phyloP scores from a whole-genome alignment of 257 asterid species.

The Fraxinus quadrangulata region DNA sequence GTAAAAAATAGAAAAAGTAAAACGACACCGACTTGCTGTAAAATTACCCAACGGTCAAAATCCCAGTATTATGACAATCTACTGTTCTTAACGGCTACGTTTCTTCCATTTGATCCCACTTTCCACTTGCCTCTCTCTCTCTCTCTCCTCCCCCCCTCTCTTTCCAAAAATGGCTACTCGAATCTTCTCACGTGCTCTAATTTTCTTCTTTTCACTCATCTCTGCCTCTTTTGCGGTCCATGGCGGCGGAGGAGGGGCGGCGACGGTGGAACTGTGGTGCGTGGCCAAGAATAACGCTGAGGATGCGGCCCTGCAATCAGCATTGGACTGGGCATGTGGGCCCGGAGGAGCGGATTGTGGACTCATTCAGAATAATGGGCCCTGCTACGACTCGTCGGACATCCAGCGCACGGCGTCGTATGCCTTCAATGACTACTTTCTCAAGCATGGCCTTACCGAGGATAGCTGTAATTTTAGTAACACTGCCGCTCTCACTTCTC shows the following conservation, averaged over 20 bases:
- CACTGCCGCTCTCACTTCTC: slow-evolving; percentile 74
- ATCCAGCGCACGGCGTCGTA: slow-evolving; percentile 73
- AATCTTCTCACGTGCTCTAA: slow-evolving; percentile 20
- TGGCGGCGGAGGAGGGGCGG: slow-evolving; percentile 33
- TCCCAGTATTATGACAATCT: too few species aligned
- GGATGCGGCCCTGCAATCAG: slow-evolving; percentile 71
- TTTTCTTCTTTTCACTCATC: slow-evolving; percentile 16
- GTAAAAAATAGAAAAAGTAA: too few species aligned
- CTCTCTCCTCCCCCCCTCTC: background rate
- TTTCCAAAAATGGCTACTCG: slow-evolving; percentile 33
- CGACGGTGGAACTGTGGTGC: slow-evolving; percentile 72
- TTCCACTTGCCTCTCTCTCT: slow-evolving; percentile 1
- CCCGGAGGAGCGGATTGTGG: slow-evolving; percentile 77
- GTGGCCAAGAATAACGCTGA: slow-evolving; percentile 94
- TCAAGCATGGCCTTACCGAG: slow-evolving; percentile 50
- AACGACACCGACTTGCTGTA: too few species aligned
- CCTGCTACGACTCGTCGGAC: slow-evolving; percentile 77
- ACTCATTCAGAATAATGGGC: slow-evolving; percentile 71
- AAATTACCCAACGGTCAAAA: too few species aligned
- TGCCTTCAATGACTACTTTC: slow-evolving; percentile 78
- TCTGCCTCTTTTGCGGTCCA: slow-evolving; percentile 42
- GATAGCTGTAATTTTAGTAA: slow-evolving; percentile 65
- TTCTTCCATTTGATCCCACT: background rate
- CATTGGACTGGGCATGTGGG: slow-evolving; percentile 89
- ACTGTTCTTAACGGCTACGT: slow-evolving; percentile 29